Base-by-base conservation (phyloP, 2,329 filamentous ascomycete genomes). In the Venturia effusa region DNA sequence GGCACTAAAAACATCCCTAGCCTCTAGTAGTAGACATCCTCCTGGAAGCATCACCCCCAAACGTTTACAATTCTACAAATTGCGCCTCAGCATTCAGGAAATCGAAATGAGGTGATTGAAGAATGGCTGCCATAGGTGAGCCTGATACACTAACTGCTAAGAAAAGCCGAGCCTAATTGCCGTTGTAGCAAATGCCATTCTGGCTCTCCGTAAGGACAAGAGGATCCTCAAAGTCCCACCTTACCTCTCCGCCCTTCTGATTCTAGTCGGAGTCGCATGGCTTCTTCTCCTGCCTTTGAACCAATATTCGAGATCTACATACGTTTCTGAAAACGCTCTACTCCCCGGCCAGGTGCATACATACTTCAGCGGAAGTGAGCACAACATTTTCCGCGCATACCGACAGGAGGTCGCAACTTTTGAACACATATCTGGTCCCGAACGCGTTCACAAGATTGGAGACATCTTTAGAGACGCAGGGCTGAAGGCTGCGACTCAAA, bases 241-340 rank as follows among this genome's bases (percentile, higher is more conserved):
- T 17, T 93, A 95, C 78, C 79, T 97, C 40, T 97, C 93, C 40
- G 82, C 91, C 61, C 79, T 96, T 48, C 95, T 89, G 76, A 86
- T 97, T 70, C 70, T 93, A 60, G 83, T 96, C 70, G 94, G 94
- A 62, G 84, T 97, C 64, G 84, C 85, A 69, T 99, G 93, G 90
- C 85, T 99, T 17, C 84, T 97, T 27, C 81, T 97, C 39, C 84
- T 99, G 1, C 94, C 94, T 2, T 82, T 97, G 62, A 84, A 97
- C 75, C 84, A 92, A 68, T 96, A 97, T 78, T 96, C 92, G 61
- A 86, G 94, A 68, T 83, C 84, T 66, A 99, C 93, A 0, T 99
- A 99, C 75, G 94, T 99, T 65, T 97, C 93, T 54, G 94, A 99
- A 75, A 99, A 99, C 74, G 94, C 94, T 13, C 85, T 99, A 40